phyloP scores from a whole-genome alignment of 495 filamentous ascomycete genomes.

The Penicillium arizonense region DNA sequence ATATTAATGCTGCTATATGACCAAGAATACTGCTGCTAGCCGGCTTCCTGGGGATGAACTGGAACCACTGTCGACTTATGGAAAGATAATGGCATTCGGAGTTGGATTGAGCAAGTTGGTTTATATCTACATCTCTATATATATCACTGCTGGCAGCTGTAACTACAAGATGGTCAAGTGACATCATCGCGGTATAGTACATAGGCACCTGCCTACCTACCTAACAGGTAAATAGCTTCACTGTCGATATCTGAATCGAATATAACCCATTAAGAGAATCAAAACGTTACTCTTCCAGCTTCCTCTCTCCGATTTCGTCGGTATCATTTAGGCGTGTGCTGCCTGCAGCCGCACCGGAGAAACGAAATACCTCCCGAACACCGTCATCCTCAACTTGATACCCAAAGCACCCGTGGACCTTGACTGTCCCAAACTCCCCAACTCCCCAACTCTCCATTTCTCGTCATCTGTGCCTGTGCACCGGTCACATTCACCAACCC shows the following conservation, averaged over 20 bases:
- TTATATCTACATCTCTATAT: too few species aligned
- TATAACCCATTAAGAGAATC: too few species aligned
- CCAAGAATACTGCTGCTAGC: too few species aligned
- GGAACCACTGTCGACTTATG: too few species aligned
- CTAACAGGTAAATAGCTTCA: too few species aligned
- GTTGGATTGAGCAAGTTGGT: too few species aligned
- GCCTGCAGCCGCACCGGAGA: constrained; percentile 17
- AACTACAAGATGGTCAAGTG: constrained; percentile 8
- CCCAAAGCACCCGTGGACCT: not conserved
- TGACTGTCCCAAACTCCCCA: not conserved
- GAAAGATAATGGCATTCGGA: too few species aligned
- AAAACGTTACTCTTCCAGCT: not conserved
- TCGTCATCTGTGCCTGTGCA: not conserved
- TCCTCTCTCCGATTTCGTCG: not conserved
- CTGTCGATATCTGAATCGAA: too few species aligned
- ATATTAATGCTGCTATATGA: too few species aligned
- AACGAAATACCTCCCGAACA: constrained; percentile 28
- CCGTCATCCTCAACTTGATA: constrained; percentile 15
- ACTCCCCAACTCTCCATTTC: not conserved
- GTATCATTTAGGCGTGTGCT: not conserved
- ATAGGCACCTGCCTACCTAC: not conserved
- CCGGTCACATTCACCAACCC: not conserved
- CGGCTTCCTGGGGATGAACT: too few species aligned
- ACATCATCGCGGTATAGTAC: constrained; percentile 20
- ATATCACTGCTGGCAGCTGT: too few species aligned